Evolutionary conservation across 768 basidiomycete genomes (phyloP).

Genomic region (Mycena crocata): DNA sequence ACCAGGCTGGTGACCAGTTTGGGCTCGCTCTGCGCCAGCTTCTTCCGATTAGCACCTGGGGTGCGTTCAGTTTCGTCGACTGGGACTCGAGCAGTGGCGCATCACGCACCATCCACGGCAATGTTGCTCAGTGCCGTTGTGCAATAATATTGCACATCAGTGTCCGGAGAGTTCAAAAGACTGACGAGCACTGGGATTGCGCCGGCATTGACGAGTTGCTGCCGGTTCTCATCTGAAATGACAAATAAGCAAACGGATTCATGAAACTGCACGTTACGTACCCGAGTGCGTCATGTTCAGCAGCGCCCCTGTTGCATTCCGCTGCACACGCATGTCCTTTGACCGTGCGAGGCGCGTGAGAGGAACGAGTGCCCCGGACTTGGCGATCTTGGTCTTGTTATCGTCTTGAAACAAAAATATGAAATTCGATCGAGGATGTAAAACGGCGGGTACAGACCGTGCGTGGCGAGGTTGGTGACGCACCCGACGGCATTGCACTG

Average conservation of each 20-base stretch:
- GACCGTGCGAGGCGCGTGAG: conserved; percentile 95
- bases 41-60: conserved; percentile 88
- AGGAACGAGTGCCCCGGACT: conserved; percentile 98
- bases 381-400: conserved; percentile 99
- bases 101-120: conserved; percentile 85
- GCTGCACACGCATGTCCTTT: conserved; percentile 99
- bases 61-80: conserved; percentile 11
- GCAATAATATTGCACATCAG: conserved; percentile 99
- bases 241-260: neutral
- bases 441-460: conserved; percentile 69
- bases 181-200: conserved; percentile 98
- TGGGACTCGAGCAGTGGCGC: neutral
- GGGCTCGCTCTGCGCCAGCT: conserved; percentile 92
- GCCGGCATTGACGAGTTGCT: conserved; percentile 97
- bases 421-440: conserved; percentile 18
- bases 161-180: conserved; percentile 94
- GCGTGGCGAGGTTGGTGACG: conserved; percentile 97
- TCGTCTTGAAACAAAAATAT: conserved; percentile 72
- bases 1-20: conserved; percentile 95
- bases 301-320: conserved; percentile 97
- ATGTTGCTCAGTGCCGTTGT: conserved; percentile 99
- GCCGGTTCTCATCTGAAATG: conserved; percentile 91
- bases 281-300: conserved; percentile 99
- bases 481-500: conserved; percentile 99
- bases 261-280: conserved; percentile 47